phyloP scores from a whole-genome alignment of 2,329 filamentous ascomycete genomes.

The Aspergillus sp. region DNA sequence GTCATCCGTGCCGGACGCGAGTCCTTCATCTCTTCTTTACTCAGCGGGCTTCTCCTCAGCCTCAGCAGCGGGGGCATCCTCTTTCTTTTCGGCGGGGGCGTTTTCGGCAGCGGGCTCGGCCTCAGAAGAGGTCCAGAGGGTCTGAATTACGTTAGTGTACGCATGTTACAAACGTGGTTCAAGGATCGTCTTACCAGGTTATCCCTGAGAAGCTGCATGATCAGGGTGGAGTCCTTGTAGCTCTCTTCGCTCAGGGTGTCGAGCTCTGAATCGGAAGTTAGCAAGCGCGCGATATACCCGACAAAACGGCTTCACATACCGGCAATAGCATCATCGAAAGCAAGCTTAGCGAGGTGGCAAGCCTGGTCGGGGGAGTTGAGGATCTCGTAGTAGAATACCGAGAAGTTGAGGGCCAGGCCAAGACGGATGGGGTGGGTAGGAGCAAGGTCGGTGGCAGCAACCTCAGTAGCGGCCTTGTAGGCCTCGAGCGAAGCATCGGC shows the following conservation, averaged over 20 bases:
- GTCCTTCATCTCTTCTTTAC: slow-evolving; percentile 41
- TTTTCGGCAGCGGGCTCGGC: slow-evolving; percentile 71
- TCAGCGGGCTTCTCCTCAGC: slow-evolving; percentile 47
- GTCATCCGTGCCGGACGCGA: slow-evolving; percentile 25
- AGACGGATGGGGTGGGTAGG: slow-evolving; percentile 93
- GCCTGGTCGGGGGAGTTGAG: slow-evolving; percentile 97
- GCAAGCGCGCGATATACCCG: slow-evolving; percentile 15
- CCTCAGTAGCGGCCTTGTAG: slow-evolving; percentile 92
- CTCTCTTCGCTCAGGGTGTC: slow-evolving; percentile 97
- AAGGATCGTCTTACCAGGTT: slow-evolving; percentile 68
- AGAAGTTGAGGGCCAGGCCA: slow-evolving; percentile 91
- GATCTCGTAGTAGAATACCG: slow-evolving; percentile 99
- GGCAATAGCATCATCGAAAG: slow-evolving; percentile 95
- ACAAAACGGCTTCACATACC: slow-evolving; percentile 46
- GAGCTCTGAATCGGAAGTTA: slow-evolving; percentile 63
- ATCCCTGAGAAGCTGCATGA: slow-evolving; percentile 98
- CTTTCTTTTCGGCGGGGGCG: slow-evolving; percentile 43
- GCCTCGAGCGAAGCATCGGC: slow-evolving; percentile 94
- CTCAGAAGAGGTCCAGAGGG: slow-evolving; percentile 99
- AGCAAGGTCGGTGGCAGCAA: slow-evolving; percentile 83
- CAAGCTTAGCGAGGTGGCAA: slow-evolving; percentile 95
- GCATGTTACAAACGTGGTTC: background rate
- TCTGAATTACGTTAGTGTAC: slow-evolving; percentile 56
- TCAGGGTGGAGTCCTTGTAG: slow-evolving; percentile 98
- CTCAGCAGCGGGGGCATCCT: slow-evolving; percentile 42